phyloP scores from a whole-genome alignment of 2,329 filamentous ascomycete genomes.

The Xylariaceae sp. region DNA sequence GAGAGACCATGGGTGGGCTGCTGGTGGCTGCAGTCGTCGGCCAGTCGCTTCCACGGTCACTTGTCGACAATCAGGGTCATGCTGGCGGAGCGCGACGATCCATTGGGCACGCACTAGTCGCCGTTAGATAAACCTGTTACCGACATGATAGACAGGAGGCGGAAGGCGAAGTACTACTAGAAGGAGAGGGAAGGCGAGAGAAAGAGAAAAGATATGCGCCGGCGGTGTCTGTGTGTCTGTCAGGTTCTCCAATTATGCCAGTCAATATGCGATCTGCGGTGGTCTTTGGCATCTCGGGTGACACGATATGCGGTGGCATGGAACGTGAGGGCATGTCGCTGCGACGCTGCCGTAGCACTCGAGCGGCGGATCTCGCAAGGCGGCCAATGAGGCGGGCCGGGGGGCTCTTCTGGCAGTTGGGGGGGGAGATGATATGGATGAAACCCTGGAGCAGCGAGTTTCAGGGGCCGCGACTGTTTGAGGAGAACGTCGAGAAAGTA shows the following conservation, averaged over 20 bases:
- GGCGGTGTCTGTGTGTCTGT: neutral
- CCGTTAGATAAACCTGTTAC: neutral
- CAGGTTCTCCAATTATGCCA: slow-evolving; percentile 9
- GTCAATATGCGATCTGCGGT: slow-evolving; percentile 18
- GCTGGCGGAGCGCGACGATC: neutral
- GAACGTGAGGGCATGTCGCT: slow-evolving; percentile 11
- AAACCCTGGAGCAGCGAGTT: neutral
- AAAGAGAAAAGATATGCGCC: neutral
- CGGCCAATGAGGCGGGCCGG: slow-evolving; percentile 10
- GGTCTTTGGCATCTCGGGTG: slow-evolving; percentile 21
- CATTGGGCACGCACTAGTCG: neutral
- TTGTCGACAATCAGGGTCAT: slow-evolving; percentile 3
- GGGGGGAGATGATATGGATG: slow-evolving; percentile 7
- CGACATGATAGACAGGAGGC: neutral
- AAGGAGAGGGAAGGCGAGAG: neutral
- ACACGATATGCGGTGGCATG: slow-evolving; percentile 13
- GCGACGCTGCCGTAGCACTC: slow-evolving; percentile 15
- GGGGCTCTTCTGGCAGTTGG: neutral
- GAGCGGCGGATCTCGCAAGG: slow-evolving; percentile 17
- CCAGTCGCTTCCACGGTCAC: slow-evolving; percentile 11
- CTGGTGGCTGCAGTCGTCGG: slow-evolving; percentile 2
- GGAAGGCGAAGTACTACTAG: neutral
- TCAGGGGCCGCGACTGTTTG: neutral
- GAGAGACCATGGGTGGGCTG: neutral
- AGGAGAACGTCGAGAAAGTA: neutral